A percentile compares a stretch with the other conserved stretches of the same genome.
Conservation (phyloP, 495 filamentous ascomycete species). For the Lophiostoma macrostomum region DNA sequence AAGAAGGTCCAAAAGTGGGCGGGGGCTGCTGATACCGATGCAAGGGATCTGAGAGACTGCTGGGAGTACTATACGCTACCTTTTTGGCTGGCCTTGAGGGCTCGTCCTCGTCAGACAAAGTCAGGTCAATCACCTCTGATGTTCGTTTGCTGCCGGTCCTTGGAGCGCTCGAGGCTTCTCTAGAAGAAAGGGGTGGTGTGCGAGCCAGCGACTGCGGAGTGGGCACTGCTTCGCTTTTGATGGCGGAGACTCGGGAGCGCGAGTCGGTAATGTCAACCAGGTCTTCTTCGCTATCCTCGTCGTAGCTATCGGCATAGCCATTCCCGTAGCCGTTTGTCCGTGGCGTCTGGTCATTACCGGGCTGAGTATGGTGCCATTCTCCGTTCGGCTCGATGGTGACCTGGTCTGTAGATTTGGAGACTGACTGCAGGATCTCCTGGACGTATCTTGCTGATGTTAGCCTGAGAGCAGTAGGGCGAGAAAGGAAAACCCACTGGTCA, state of each 20-base stretch:
- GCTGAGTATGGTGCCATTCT: slow-evolving; percentile 56
- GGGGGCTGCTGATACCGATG: slow-evolving; percentile 12
- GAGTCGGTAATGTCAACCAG: slow-evolving; percentile 30
- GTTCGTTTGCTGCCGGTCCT: slow-evolving; percentile 26
- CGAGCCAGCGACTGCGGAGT: slow-evolving; percentile 18
- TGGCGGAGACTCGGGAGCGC: slow-evolving; percentile 22
- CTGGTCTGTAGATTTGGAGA: slow-evolving; percentile 67
- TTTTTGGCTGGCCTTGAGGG: slow-evolving; percentile 31
- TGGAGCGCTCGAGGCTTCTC: slow-evolving; percentile 31
- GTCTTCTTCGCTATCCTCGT: slow-evolving; percentile 26
- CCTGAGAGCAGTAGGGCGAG: neutral
- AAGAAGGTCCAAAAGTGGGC: slow-evolving; percentile 9
- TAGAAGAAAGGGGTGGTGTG: slow-evolving; percentile 28
- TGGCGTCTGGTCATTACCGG: slow-evolving; percentile 41
- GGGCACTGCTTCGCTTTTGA: slow-evolving; percentile 25
- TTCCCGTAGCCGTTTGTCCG: slow-evolving; percentile 10
- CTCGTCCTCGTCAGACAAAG: slow-evolving; percentile 32
- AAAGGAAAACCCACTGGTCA: slow-evolving; percentile 65
- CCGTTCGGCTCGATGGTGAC: slow-evolving; percentile 89
- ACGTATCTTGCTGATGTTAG: slow-evolving; percentile 65
- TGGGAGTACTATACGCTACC: slow-evolving; percentile 35
- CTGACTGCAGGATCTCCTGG: slow-evolving; percentile 73
- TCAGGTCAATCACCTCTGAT: slow-evolving; percentile 36
- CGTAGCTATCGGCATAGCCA: slow-evolving; percentile 11
- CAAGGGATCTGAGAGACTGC: slow-evolving; percentile 26